Evolutionary conservation across 1,139 yeast genomes (phyloP), one percentile per base, ranked within the genome.

Genomic region (Diutina sp.): DNA sequence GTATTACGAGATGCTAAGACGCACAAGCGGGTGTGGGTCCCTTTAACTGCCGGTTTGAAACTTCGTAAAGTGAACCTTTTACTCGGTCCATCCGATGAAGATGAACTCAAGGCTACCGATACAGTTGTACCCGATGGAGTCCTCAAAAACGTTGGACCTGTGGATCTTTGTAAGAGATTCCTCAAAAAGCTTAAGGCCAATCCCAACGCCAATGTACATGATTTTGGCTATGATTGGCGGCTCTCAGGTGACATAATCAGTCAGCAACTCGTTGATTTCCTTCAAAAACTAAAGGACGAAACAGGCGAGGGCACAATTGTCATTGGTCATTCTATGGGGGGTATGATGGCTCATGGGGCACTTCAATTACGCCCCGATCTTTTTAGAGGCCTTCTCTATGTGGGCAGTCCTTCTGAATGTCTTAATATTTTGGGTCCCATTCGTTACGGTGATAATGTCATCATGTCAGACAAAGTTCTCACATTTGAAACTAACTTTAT

Each of bases 311-410:
- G 87, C 4, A 77, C 85, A 0, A 70, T 85, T 32, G 83, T 90
- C 0, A 82, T 90, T 57, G 95, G 95, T 0, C 97, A 90, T 68
- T 89, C 96, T 0, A 90, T 90, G 97, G 97, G 97, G 56, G 97
- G 97, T 0, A 66, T 90, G 28, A 78, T 90, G 25, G 83, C 96
- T 0, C 96, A 89, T 64, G 86, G 86, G 57, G 87, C 88, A 0
- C 72, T 90, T 75, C 87, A 85, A 58, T 72, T 72, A 54, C 78
- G 83, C 58, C 91, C 96, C 0, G 72, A 78, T 11, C 68, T 89
- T 51, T 79, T 90, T 64, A 73, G 93, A 59, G 91, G 93, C 0
- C 64, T 90, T 1, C 67, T 90, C 2, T 90, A 89, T 64, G 95
- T 83, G 1, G 97, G 97, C 1, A 80, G 83, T 0, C 97, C 97